phyloP scores from a whole-genome alignment of 306 rosid species.

The Gastrolobium bilobum region DNA sequence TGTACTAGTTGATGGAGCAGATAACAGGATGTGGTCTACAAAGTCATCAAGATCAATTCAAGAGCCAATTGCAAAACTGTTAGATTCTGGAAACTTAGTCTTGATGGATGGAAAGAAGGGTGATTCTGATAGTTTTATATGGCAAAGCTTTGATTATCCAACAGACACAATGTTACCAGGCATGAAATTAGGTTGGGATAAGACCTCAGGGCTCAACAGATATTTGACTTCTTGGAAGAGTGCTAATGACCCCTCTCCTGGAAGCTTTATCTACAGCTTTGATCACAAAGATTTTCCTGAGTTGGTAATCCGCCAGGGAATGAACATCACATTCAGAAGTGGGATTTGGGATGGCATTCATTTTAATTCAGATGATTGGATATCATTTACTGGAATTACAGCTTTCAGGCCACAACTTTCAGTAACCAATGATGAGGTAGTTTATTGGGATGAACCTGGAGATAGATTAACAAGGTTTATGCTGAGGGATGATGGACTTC shows the following conservation, averaged over 20 bases:
- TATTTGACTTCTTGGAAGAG: conserved; percentile 50
- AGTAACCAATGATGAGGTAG: conserved; percentile 36
- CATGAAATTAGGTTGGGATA: conserved; percentile 50
- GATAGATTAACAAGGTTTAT: conserved; percentile 36
- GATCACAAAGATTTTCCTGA: conserved; percentile 46
- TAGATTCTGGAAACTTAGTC: conserved; percentile 48
- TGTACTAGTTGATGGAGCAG: conserved; percentile 46
- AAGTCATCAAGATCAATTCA: conserved; percentile 24
- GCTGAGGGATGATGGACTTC: conserved; percentile 37
- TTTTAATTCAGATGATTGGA: conserved; percentile 38
- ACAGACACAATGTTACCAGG: conserved; percentile 47
- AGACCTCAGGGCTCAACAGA: conserved; percentile 22
- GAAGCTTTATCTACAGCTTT: conserved; percentile 42
- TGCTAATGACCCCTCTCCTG: conserved; percentile 49
- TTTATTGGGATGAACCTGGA: conserved; percentile 45
- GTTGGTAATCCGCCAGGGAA: conserved; percentile 34
- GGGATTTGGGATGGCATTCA: conserved; percentile 41
- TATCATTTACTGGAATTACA: background rate
- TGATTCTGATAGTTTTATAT: conserved; percentile 6
- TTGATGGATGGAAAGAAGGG: conserved; percentile 39
- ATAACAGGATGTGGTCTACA: conserved; percentile 37
- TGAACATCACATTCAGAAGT: background rate
- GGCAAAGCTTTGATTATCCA: conserved; percentile 54
- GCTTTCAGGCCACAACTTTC: conserved; percentile 37
- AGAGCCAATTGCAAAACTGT: conserved; percentile 37